phyloP scores from a whole-genome alignment of 1,284 basidiomycete genomes.

The Cryptococcus neoformans region DNA sequence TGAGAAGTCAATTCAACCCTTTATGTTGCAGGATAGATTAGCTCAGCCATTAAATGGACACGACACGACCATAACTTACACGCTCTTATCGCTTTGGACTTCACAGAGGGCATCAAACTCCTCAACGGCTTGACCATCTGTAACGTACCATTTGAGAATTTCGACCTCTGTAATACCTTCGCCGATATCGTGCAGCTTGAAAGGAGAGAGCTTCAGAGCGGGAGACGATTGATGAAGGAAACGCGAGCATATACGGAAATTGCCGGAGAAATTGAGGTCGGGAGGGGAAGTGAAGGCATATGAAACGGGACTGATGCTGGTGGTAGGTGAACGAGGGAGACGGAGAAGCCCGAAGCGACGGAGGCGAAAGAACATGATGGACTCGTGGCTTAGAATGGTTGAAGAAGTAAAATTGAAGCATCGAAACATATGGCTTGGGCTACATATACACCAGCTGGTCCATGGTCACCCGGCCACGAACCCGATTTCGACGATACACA shows the following conservation, averaged over 20 bases:
- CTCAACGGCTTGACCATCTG: conserved; percentile 63
- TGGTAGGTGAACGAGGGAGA: background rate
- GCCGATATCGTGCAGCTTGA: conserved; percentile 93
- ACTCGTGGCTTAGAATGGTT: background rate
- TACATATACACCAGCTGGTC: no score
- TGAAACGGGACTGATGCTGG: no score
- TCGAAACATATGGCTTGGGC: no score
- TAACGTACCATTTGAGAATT: conserved; percentile 75
- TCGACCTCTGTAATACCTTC: conserved; percentile 86
- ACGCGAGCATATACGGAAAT: no score
- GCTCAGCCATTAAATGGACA: background rate
- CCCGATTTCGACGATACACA: no score
- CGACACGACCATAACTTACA: conserved; percentile 24
- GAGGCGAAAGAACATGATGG: no score
- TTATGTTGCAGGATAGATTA: conserved; percentile 27
- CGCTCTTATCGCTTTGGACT: conserved; percentile 83
- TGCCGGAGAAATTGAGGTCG: background rate
- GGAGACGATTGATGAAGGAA: conserved; percentile 1
- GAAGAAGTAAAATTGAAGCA: background rate
- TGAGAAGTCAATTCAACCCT: conserved; percentile 92
- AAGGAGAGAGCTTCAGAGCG: conserved; percentile 42
- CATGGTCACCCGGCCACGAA: no score
- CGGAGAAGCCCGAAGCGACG: background rate
- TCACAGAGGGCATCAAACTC: conserved; percentile 87
- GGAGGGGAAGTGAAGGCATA: no score